phyloP scores from a whole-genome alignment of 2,329 filamentous ascomycete genomes.

The Beauveria medogensis region DNA sequence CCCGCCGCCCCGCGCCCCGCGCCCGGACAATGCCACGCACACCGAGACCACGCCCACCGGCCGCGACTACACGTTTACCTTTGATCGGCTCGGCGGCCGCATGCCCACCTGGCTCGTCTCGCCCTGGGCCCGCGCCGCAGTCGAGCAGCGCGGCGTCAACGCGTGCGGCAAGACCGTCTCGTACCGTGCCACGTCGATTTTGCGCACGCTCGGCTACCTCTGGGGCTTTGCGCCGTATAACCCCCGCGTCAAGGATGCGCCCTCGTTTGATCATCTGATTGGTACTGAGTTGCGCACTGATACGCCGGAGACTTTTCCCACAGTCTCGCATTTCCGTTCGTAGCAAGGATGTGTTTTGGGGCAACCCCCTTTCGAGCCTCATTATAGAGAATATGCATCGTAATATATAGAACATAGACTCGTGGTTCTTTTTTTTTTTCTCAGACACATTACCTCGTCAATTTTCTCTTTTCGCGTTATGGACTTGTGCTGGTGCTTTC shows the following conservation, averaged over 20 bases:
- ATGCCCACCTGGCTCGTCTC: conserved; percentile 31
- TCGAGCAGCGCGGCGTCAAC: conserved; percentile 30
- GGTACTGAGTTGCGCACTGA: neutral
- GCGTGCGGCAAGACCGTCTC: conserved; percentile 24
- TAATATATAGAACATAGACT: neutral
- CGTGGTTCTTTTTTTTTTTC: no score
- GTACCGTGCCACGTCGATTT: conserved; percentile 36
- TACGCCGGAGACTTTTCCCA: conserved; percentile 4
- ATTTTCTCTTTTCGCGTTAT: neutral
- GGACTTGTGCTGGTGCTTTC: neutral
- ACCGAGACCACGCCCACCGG: conserved; percentile 26
- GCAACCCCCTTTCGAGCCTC: no score
- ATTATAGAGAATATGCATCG: neutral
- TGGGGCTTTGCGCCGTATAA: conserved; percentile 32
- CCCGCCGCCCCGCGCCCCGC: conserved; percentile 22
- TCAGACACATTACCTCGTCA: no score
- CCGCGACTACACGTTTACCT: conserved; percentile 25
- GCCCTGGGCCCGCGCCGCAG: conserved; percentile 29
- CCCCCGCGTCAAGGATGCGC: conserved; percentile 28
- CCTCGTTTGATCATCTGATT: conserved; percentile 25
- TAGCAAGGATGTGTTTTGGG: neutral
- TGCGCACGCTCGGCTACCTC: conserved; percentile 33
- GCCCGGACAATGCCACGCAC: conserved; percentile 23
- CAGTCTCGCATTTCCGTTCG: conserved; percentile 5
- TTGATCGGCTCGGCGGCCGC: conserved; percentile 28